Conservation (phyloP, 257 asterid genomes). For the Ilex asprella region DNA sequence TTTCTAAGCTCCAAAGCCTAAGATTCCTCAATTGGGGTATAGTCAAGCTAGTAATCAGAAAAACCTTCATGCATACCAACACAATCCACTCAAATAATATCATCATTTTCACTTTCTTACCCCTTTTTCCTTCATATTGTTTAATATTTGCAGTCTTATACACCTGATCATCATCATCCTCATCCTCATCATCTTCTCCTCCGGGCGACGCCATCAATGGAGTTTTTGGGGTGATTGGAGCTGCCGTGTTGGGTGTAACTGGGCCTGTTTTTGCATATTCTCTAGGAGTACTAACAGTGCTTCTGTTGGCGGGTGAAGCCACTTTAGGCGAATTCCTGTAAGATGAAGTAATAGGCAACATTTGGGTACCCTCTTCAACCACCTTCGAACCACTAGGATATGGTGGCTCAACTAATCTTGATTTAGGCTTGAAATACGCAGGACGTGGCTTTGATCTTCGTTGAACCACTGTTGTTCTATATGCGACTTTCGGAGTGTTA, state of each 20-base stretch:
- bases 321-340: conserved; percentile 17
- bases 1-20: conserved; percentile 26
- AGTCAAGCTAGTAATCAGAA: conserved; percentile 34
- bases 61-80: conserved; percentile 26
- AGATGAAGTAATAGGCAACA: conserved; percentile 26
- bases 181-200: conserved; percentile 31
- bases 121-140: conserved; percentile 16
- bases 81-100: conserved; percentile 38
- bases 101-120: conserved; percentile 36
- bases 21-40: conserved; percentile 16
- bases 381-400: conserved; percentile 20
- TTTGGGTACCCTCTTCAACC: conserved; percentile 17
- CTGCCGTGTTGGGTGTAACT: conserved; percentile 43
- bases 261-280: conserved; percentile 29
- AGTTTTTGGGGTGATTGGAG: conserved; percentile 51
- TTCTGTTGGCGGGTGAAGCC: conserved; percentile 19
- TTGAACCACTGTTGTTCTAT: conserved; percentile 19
- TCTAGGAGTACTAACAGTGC: conserved; percentile 17
- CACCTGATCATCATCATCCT: conserved; percentile 35
- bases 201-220: conserved; percentile 46
- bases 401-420: conserved; percentile 61
- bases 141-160: conserved; percentile 32
- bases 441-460: conserved; percentile 21
- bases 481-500: conserved; percentile 25
- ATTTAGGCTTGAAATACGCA: conserved; percentile 44